Base-by-base conservation (phyloP, 805 yeast species). In the Lipomyces yamanashiensis region DNA sequence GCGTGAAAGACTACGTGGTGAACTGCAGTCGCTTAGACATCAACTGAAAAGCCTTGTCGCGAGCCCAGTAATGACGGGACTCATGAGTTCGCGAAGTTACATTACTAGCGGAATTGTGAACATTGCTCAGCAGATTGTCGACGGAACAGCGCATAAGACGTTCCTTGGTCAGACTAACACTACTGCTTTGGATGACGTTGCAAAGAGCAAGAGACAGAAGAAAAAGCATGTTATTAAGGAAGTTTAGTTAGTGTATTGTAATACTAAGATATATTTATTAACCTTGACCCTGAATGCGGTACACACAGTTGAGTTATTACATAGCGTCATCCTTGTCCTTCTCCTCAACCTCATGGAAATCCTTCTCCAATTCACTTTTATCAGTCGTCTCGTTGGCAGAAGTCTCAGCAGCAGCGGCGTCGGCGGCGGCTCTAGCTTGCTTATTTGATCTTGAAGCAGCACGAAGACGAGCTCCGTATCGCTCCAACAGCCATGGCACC, bases 111-210 rank as follows among this genome's bases (percentile, higher is more conserved):
- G 78, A 7, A 51, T 72, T 6, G 67, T 59, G 15, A 75, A 76
- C 47, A 59, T 76, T 45, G 78, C 78, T 7, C 75, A 73, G 54
- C 71, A 66, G 72, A 79, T 92, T 71, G 82, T 87, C 7, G 82
- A 85, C 61, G 89, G 90, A 17, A 80, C 83, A 58, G 86, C 89
- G 4, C 93, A 88, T 73, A 78, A 81, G 36, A 79, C 82, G 23
- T 85, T 92, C 56, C 78, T 90, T 72, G 97, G 97, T 0, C 87
- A 85, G 70, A 82, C 82, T 54, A 83, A 83, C 67, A 81, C 81
- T 51, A 84, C 86, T 71, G 97, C 97, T 0, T 77, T 90, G 61
- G 84, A 85, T 53, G 86, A 84, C 58, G 77, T 89, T 71, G 82
- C 79, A 58, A 75, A 72, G 60, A 33, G 64, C 23, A 34, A 62